Percentiles rank a stretch among this genome's conserved stretches.
Evolutionary conservation across 768 basidiomycete species (phyloP).

Genomic region (Podaxis carcinomalis): DNA sequence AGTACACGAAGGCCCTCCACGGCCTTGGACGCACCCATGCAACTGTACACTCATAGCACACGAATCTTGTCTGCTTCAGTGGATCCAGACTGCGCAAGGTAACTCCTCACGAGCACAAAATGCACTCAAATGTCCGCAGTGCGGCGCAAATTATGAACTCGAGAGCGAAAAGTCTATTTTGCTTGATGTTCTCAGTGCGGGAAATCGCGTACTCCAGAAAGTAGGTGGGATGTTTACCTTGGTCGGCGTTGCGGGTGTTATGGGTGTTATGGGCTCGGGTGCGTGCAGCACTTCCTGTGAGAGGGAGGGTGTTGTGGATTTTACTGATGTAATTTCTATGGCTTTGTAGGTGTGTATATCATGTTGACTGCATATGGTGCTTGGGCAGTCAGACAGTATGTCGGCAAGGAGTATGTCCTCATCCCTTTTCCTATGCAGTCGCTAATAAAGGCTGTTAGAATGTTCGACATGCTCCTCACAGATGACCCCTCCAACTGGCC

Average conservation of each 20-base stretch:
- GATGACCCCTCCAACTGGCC: constrained; percentile 73
- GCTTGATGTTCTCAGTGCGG: constrained; percentile 44
- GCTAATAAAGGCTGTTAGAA: constrained; percentile 27
- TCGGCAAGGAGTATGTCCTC: constrained; percentile 57
- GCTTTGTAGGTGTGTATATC: constrained; percentile 32
- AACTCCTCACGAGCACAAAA: constrained; percentile 50
- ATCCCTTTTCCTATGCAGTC: neutral
- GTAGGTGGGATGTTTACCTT: constrained; percentile 51
- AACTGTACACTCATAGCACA: constrained; percentile 78
- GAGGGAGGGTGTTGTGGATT: too few species aligned
- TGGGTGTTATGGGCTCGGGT: constrained; percentile 62
- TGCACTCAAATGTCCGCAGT: constrained; percentile 80
- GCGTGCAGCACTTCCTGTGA: constrained; percentile 18
- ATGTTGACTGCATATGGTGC: constrained; percentile 67
- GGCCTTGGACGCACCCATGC: constrained; percentile 76
- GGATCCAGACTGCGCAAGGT: constrained; percentile 71
- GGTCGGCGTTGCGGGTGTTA: constrained; percentile 43
- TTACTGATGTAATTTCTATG: neutral
- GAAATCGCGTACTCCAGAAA: constrained; percentile 46
- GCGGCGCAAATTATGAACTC: constrained; percentile 60
- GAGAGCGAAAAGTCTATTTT: constrained; percentile 57
- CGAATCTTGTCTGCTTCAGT: constrained; percentile 72
- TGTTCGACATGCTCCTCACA: constrained; percentile 61
- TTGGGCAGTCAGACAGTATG: constrained; percentile 63
- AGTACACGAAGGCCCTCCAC: constrained; percentile 46